Conservation (phyloP, 1,284 basidiomycete genomes). For the Cutaneotrichosporon cutaneum region DNA sequence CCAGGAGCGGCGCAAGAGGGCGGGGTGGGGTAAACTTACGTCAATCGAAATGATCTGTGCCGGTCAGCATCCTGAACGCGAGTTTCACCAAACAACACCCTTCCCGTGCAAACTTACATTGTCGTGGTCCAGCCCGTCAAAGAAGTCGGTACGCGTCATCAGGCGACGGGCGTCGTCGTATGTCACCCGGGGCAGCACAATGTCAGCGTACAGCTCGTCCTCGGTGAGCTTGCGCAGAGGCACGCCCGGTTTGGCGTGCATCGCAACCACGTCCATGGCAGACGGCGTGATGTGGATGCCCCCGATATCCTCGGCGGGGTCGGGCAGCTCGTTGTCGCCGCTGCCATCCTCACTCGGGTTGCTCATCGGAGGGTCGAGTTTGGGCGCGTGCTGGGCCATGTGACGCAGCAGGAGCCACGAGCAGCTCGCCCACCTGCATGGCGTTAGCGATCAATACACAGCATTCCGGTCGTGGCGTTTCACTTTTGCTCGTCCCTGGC, state of each 20-base stretch:
- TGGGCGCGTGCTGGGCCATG: constrained; percentile 56
- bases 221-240: constrained; percentile 4
- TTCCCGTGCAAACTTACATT: constrained; percentile 39
- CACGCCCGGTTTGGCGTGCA: neutral
- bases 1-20: neutral
- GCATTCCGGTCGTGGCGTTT: constrained; percentile 42
- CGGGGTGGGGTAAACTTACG: constrained; percentile 50
- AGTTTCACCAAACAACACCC: constrained; percentile 9
- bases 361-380: constrained; percentile 9
- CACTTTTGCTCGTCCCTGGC: constrained; percentile 64
- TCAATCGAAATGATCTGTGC: constrained; percentile 73
- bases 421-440: constrained; percentile 55
- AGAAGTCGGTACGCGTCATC: constrained; percentile 78
- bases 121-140: constrained; percentile 58
- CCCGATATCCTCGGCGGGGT: neutral
- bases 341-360: neutral
- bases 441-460: constrained; percentile 4
- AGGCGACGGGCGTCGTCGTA: constrained; percentile 58
- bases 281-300: constrained; percentile 18
- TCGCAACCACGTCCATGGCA: constrained; percentile 9
- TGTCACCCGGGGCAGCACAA: constrained; percentile 41
- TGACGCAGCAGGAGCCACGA: constrained; percentile 71
- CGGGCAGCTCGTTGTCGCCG: neutral
- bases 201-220: constrained; percentile 31
- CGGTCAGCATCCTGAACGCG: neutral